Conservation (phyloP, 805 yeast genomes). For the Cyberlindnera euphorbiiphila region DNA sequence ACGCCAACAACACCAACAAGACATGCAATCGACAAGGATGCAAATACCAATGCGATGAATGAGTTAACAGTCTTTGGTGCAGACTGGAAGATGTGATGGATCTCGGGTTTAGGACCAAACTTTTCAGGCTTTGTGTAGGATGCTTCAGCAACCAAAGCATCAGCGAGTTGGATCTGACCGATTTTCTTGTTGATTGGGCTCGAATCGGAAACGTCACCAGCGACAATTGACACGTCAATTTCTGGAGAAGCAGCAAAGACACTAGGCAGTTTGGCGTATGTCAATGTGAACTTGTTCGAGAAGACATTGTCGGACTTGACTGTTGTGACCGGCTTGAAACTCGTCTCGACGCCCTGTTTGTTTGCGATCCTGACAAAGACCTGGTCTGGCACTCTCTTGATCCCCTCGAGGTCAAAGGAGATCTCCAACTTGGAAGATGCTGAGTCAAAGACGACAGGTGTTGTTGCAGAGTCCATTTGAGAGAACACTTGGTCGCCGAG, state of each 20-base stretch:
- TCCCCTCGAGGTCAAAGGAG: slow-evolving; percentile 18
- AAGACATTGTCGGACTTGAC: slow-evolving; percentile 9
- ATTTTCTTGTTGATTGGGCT: slow-evolving; percentile 14
- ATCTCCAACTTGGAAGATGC: slow-evolving; percentile 18
- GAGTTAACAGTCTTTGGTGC: slow-evolving; percentile 23
- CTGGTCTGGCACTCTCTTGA: slow-evolving; percentile 25
- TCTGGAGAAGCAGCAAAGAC: slow-evolving; percentile 18
- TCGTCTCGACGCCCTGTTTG: slow-evolving; percentile 23
- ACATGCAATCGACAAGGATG: slow-evolving; percentile 14
- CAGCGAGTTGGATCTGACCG: slow-evolving; percentile 22
- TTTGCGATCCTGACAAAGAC: slow-evolving; percentile 22
- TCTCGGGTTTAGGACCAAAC: slow-evolving; percentile 25
- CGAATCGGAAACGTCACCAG: slow-evolving; percentile 14
- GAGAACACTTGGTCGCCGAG: slow-evolving; percentile 13
- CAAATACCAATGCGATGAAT: slow-evolving; percentile 19
- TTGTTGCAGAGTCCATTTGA: slow-evolving; percentile 7
- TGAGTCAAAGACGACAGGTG: slow-evolving; percentile 18
- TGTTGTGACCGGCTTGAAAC: slow-evolving; percentile 25
- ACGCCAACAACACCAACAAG: slow-evolving; percentile 16
- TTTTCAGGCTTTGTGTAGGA: slow-evolving; percentile 17
- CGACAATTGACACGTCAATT: slow-evolving; percentile 20
- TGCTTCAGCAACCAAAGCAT: slow-evolving; percentile 16
- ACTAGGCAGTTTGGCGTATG: slow-evolving; percentile 23
- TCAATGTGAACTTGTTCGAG: slow-evolving; percentile 14
- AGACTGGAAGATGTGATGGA: slow-evolving; percentile 26